Evolutionary conservation across 2,329 filamentous ascomycete genomes (phyloP).

Genomic region (Pseudocercospora eumusae): DNA sequence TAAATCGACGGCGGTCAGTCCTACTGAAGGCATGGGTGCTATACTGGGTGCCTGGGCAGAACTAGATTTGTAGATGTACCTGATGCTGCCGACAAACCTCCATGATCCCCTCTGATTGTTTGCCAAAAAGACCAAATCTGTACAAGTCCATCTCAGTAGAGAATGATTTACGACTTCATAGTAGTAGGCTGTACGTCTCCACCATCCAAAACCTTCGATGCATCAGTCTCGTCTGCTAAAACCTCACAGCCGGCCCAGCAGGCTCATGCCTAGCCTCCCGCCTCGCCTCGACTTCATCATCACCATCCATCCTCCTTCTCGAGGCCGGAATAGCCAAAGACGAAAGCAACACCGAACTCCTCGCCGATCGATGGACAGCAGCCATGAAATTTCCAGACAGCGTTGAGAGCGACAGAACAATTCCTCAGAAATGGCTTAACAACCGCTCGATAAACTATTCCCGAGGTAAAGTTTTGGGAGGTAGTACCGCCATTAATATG

Average conservation of each 20-base stretch:
- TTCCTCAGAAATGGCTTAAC: constrained; percentile 44
- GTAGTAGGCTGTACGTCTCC: no score
- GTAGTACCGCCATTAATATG: constrained; percentile 49
- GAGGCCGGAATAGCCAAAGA: constrained; percentile 56
- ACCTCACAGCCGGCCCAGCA: constrained; percentile 57
- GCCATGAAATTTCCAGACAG: constrained; percentile 34
- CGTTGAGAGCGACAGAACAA: constrained; percentile 53
- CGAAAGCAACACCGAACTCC: constrained; percentile 52
- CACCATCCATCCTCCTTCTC: constrained; percentile 59
- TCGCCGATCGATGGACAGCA: constrained; percentile 32
- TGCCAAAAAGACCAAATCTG: no score
- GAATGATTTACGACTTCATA: no score
- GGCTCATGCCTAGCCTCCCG: constrained; percentile 58
- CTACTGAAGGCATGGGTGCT: no score
- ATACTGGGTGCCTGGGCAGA: no score
- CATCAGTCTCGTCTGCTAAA: no score
- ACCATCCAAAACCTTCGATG: no score
- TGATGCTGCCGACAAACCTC: no score
- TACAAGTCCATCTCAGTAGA: no score
- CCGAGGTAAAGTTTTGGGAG: constrained; percentile 51
- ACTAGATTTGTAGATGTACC: no score
- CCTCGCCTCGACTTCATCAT: constrained; percentile 51
- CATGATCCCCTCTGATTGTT: no score
- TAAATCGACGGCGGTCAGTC: no score
- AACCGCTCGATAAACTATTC: constrained; percentile 41